Evolutionary conservation across 192 early-diverging fungal genomes (phyloP), one percentile per base, ranked within the genome.

Genomic region (Coemansia sp.): DNA sequence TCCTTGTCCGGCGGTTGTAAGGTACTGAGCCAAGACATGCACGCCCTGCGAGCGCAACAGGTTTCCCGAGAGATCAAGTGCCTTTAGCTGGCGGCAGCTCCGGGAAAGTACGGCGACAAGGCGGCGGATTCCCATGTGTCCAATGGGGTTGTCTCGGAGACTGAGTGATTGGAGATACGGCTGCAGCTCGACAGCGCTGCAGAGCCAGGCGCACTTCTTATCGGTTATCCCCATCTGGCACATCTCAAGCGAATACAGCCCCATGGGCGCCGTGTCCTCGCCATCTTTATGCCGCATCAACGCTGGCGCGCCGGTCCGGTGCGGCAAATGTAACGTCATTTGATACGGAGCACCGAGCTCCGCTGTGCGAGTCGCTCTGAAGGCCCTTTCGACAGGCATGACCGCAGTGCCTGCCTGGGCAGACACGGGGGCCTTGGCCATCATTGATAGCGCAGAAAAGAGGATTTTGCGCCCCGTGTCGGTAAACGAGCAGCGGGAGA

Each of bases 401-500:
- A 8, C 1, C 1, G 10, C 14, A 5, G 31, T 30, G 5, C 10
- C 47, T 11, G 29, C 9, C 17, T 30, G 14, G 8, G 40, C 14
- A 19, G 26, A 26, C 11, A 21, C 12, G 3, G 42, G 40, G 19
- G 15, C 30, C 49, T 57, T 55, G 11, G 55, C 60, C 60, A 63
- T 58, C 27, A 59, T 54, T 4, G 67, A 62, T 8, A 70, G 28
- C 14, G 67, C 67, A 3, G 60, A 62, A 45, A 63, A 70, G 23
- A 70, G 28, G 2, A 70, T 58, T 19, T 63, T 59, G 20, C 51
- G 54, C 5, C 67, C 67, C 3, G 60, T 11, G 5, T 58, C 55
- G 1, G 67, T 70, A 27, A 70, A 63, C 21, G 67, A 51, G 46
- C 67, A 70, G 10, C 51, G 42, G 30, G 45, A 19, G 5, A 70